Evolutionary conservation across 305 asterid species (phyloP).

Genomic region (Fraxinus baroniana): DNA sequence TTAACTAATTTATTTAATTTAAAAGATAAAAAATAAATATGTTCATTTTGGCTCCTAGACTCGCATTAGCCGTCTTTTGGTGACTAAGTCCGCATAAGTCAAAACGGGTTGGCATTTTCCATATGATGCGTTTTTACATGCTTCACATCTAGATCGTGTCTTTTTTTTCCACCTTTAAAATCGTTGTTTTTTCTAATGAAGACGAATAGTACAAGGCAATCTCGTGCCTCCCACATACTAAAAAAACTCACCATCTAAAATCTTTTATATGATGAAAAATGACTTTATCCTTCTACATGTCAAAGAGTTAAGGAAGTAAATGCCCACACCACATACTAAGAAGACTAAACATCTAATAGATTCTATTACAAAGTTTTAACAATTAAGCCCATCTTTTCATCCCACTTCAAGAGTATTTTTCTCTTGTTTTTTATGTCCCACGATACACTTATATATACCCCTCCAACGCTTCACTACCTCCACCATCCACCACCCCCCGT

Average conservation of each 20-base stretch:
- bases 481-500: slow-evolving; percentile 17
- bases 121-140: not conserved
- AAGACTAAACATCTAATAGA: not conserved
- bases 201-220: not conserved
- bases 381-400: slow-evolving; percentile 34
- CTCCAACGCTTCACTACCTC: slow-evolving; percentile 5
- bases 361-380: slow-evolving; percentile 20
- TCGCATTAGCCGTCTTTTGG: not conserved
- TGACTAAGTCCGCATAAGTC: not conserved
- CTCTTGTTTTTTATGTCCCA: slow-evolving; percentile 25
- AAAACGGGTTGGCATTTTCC: not conserved
- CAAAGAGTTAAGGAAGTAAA: not conserved
- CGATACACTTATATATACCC: slow-evolving; percentile 44
- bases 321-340: not conserved
- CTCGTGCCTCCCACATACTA: not conserved
- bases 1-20: no score
- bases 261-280: no score
- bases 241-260: no score
- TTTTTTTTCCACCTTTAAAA: not conserved
- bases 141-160: not conserved
- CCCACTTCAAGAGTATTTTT: slow-evolving; percentile 35
- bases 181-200: no score
- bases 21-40: no score
- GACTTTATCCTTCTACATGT: not conserved
- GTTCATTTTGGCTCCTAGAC: not conserved